A percentile compares a stretch with the other conserved stretches of the same genome.
phyloP scores from a whole-genome alignment of 306 rosid genomes.

The Trichosanthes truncata region DNA sequence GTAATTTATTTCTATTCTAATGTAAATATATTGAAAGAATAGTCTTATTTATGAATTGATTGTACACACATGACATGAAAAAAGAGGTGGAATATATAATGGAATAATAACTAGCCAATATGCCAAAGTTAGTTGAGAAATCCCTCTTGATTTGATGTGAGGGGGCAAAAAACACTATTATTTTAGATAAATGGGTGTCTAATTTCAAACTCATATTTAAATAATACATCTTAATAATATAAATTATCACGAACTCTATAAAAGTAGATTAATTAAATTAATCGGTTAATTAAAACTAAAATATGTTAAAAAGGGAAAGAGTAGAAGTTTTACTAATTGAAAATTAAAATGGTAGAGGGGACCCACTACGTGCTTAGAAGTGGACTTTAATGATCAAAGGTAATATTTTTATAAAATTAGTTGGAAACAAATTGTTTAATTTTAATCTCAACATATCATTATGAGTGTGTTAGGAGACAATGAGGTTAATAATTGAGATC shows the following conservation, averaged over 20 bases:
- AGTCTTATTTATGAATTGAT: neutral
- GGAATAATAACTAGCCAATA: neutral
- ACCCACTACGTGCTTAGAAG: constrained; percentile 18
- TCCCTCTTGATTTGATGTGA: constrained; percentile 2
- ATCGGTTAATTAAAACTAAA: neutral
- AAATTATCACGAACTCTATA: neutral
- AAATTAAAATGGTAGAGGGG: neutral
- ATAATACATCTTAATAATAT: neutral
- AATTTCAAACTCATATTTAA: neutral
- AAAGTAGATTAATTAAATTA: neutral
- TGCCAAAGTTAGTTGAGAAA: constrained; percentile 1
- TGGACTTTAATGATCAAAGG: constrained; percentile 11
- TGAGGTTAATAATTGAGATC: constrained; percentile 3
- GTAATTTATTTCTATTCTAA: neutral
- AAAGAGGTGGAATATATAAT: neutral
- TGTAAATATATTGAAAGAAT: neutral
- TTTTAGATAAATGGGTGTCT: neutral
- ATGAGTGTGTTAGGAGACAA: constrained; percentile 5
- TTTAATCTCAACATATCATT: neutral
- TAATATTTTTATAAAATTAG: constrained; percentile 4
- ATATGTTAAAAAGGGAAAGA: neutral
- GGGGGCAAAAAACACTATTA: neutral
- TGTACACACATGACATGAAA: neutral
- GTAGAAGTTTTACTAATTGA: neutral
- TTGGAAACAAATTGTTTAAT: neutral